A percentile compares a stretch with the other conserved stretches of the same genome.
phyloP scores from a whole-genome alignment of 2,329 filamentous ascomycete species.

The Hymenoscyphus linearis region DNA sequence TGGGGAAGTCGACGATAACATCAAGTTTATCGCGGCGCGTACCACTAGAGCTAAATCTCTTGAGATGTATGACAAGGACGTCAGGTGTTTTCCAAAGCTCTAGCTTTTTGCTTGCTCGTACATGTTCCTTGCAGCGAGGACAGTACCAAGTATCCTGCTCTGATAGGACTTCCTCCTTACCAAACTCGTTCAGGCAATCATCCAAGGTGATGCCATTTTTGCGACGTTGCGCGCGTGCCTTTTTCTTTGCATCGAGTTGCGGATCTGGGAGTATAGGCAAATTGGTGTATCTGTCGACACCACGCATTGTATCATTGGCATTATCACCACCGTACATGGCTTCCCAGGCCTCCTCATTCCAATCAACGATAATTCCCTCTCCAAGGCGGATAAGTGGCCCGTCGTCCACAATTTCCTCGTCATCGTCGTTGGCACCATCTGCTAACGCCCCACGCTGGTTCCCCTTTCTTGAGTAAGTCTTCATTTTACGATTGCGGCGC shows the following conservation, averaged over 20 bases:
- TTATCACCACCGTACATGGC: slow-evolving; percentile 53
- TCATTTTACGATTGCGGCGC: slow-evolving; percentile 26
- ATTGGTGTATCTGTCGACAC: slow-evolving; percentile 51
- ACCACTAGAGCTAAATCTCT: slow-evolving; percentile 84
- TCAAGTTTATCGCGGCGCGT: slow-evolving; percentile 87
- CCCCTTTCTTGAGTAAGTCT: slow-evolving; percentile 37
- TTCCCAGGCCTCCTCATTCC: slow-evolving; percentile 66
- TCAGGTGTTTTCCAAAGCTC: slow-evolving; percentile 96
- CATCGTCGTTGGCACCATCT: slow-evolving; percentile 12
- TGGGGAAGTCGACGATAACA: slow-evolving; percentile 83
- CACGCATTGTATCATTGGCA: slow-evolving; percentile 47
- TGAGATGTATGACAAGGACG: slow-evolving; percentile 90
- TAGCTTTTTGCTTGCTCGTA: slow-evolving; percentile 90
- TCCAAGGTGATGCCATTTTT: slow-evolving; percentile 77
- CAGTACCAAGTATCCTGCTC: slow-evolving; percentile 98
- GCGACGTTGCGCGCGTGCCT: slow-evolving; percentile 57
- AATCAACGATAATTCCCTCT: slow-evolving; percentile 85
- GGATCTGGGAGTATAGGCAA: slow-evolving; percentile 49
- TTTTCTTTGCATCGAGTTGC: slow-evolving; percentile 58
- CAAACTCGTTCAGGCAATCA: slow-evolving; percentile 91
- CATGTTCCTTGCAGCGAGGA: slow-evolving; percentile 88
- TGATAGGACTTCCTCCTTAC: slow-evolving; percentile 87
- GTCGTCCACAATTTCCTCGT: slow-evolving; percentile 36
- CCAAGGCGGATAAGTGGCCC: slow-evolving; percentile 70
- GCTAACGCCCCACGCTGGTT: slow-evolving; percentile 24